These are phyloP conservation scores for Tribonema minus DNA, from an alignment of 108 stramenopile genomes.

Conservation along the genomic window DNA sequence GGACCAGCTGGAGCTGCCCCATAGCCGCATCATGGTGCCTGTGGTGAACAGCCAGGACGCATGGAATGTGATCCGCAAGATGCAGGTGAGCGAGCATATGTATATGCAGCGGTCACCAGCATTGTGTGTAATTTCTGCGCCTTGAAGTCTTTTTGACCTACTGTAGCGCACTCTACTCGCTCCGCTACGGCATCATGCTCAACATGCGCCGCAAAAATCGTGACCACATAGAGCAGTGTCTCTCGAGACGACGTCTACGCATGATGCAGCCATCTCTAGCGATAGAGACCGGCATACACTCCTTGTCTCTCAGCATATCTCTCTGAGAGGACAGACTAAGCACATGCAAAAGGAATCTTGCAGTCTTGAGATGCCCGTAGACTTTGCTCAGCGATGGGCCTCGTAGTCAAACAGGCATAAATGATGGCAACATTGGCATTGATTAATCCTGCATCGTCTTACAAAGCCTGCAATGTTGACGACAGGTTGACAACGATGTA, in stretches of 20 bases:
- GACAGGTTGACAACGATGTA: too few relatives aligned
- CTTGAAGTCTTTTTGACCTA: neutral
- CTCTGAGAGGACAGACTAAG: too few relatives aligned
- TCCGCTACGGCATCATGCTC: neutral
- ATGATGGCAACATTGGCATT: too few relatives aligned
- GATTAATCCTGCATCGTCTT: too few relatives aligned
- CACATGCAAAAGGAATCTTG: too few relatives aligned
- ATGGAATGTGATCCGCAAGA: conserved; percentile 50
- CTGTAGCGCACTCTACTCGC: too few relatives aligned
- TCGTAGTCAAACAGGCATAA: too few relatives aligned
- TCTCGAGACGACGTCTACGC: neutral
- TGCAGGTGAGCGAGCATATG: conserved; percentile 46
- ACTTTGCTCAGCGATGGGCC: too few relatives aligned
- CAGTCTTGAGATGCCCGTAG: too few relatives aligned
- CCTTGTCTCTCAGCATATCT: too few relatives aligned
- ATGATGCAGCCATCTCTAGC: neutral
- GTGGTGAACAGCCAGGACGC: conserved; percentile 45
- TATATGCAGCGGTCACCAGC: neutral
- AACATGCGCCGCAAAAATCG: neutral
- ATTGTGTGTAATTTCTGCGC: neutral
- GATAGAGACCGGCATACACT: too few relatives aligned
- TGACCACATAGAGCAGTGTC: neutral
- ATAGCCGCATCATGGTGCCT: conserved; percentile 40
- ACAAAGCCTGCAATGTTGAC: too few relatives aligned
- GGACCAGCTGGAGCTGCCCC: conserved; percentile 57